A percentile compares a stretch with the other conserved stretches of the same genome.
These are phyloP conservation scores for Fusarium sublunatum DNA, from an alignment of 2,329 filamentous ascomycete species.

Conservation along the genomic window DNA sequence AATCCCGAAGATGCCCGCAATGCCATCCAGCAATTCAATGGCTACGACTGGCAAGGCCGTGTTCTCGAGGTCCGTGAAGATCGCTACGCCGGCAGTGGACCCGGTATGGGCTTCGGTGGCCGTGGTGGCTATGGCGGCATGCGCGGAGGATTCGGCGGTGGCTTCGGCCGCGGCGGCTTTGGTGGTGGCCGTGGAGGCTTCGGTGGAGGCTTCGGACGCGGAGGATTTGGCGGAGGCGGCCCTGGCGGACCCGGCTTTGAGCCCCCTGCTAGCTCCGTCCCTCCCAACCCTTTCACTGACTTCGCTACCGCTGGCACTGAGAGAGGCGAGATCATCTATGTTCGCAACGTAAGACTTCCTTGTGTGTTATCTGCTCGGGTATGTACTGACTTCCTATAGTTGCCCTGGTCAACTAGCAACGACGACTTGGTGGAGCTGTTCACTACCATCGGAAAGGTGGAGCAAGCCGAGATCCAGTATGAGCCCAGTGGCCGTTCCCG, in stretches of 20 bases:
- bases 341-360: constrained; percentile 84
- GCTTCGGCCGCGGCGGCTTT: constrained; percentile 65
- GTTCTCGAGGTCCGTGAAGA: constrained; percentile 95
- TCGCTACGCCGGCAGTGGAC: constrained; percentile 80
- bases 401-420: constrained; percentile 99
- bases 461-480: constrained; percentile 99
- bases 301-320: constrained; percentile 89
- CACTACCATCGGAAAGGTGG: constrained; percentile 96
- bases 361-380: background rate
- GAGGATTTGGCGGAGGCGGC: constrained; percentile 59
- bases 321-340: constrained; percentile 86
- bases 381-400: constrained; percentile 61
- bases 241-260: constrained; percentile 57
- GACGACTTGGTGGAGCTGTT: constrained; percentile 97
- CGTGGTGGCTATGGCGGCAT: constrained; percentile 70
- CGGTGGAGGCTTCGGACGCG: constrained; percentile 58
- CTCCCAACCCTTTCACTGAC: constrained; percentile 94
- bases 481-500: constrained; percentile 95
- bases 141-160: constrained; percentile 69
- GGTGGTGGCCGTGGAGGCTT: constrained; percentile 57
- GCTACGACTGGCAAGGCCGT: constrained; percentile 98
- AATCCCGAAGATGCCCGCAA: constrained; percentile 93
- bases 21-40: constrained; percentile 97
- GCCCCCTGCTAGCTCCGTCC: constrained; percentile 60
- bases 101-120: constrained; percentile 63